These are phyloP conservation scores for Quercus variabilis DNA, from an alignment of 306 rosid species.

Conservation along the genomic window DNA sequence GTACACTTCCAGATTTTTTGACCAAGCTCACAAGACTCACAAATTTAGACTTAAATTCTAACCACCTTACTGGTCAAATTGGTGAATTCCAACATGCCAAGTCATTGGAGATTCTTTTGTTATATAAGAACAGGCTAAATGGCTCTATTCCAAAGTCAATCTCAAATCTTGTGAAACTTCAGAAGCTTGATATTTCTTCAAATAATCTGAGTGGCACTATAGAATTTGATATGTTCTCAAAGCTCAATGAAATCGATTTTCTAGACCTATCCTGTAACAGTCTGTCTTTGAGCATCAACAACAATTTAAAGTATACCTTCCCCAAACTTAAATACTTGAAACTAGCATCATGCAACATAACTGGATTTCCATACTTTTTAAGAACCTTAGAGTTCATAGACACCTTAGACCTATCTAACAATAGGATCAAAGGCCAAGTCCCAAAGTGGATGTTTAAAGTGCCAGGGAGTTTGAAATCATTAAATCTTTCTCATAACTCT, in stretches of 20 bases:
- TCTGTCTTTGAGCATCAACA: neutral
- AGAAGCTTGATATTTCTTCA: neutral
- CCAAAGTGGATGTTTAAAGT: too few species aligned
- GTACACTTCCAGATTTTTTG: too few species aligned
- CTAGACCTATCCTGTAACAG: neutral
- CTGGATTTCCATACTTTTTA: constrained; percentile 15
- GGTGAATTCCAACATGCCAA: too few species aligned
- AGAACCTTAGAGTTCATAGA: neutral
- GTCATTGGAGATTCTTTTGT: neutral
- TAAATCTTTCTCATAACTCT: constrained; percentile 26
- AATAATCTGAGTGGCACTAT: constrained; percentile 10
- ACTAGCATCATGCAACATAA: constrained; percentile 20
- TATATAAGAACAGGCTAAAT: neutral
- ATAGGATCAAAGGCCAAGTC: too few species aligned
- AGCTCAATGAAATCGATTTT: neutral
- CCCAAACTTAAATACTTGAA: neutral
- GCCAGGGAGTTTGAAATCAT: accelerated
- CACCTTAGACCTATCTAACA: too few species aligned
- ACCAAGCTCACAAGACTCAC: too few species aligned
- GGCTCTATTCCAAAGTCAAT: constrained; percentile 20
- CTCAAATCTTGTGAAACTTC: constrained; percentile 1
- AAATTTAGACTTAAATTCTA: too few species aligned
- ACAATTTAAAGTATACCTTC: neutral
- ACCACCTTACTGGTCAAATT: neutral
- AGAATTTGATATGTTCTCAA: neutral